These are phyloP conservation scores for Chlorella sorokiniana DNA, from an alignment of 139 green algal genomes.

Conservation along the genomic window DNA sequence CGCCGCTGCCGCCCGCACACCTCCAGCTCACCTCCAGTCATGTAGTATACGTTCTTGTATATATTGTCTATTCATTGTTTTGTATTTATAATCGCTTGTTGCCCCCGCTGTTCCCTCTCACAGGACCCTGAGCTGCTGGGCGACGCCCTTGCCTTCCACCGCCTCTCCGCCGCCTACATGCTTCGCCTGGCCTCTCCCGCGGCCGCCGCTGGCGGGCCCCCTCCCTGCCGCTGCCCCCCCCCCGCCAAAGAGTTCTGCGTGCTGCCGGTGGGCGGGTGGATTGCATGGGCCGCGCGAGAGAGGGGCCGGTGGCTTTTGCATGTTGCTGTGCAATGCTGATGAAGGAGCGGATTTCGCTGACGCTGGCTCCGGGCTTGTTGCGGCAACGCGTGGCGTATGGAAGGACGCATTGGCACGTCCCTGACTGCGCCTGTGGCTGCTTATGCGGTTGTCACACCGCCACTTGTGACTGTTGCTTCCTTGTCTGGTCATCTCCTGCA, in stretches of 20 bases:
- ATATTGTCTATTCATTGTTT: too few relatives aligned
- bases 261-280: slow-evolving; percentile 56
- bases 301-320: too few relatives aligned
- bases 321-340: background rate
- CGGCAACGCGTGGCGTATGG: too few relatives aligned
- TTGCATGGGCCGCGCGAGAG: background rate
- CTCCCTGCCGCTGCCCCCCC: slow-evolving; percentile 68
- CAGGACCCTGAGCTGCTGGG: slow-evolving; percentile 54
- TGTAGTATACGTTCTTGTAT: too few relatives aligned
- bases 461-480: background rate
- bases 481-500: slow-evolving; percentile 24
- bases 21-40: too few relatives aligned
- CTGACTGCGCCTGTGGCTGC: too few relatives aligned
- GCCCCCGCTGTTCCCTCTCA: background rate
- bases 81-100: background rate
- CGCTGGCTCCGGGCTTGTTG: too few relatives aligned
- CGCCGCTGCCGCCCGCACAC: too few relatives aligned
- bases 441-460: too few relatives aligned
- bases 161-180: slow-evolving; percentile 79
- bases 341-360: background rate
- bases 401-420: too few relatives aligned
- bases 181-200: slow-evolving; percentile 58
- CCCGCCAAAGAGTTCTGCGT: slow-evolving; percentile 55
- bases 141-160: slow-evolving; percentile 67
- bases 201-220: slow-evolving; percentile 19